phyloP scores from a whole-genome alignment of 768 basidiomycete genomes.

The Suillus subaureus region DNA sequence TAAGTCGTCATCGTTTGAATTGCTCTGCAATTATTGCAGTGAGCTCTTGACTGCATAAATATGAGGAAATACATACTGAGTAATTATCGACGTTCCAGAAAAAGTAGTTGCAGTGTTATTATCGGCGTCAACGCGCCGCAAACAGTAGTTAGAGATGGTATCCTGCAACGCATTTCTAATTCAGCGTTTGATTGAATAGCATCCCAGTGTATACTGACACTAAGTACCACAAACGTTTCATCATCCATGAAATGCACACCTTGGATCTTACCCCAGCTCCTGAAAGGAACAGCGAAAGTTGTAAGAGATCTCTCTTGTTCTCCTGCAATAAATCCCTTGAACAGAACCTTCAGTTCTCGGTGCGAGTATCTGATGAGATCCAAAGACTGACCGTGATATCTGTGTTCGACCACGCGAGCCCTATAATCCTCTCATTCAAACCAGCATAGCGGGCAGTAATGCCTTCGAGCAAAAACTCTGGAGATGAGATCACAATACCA shows the following conservation, averaged over 20 bases:
- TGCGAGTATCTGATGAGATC: background rate
- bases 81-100: background rate
- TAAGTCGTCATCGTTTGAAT: background rate
- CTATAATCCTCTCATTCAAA: slow-evolving; percentile 34
- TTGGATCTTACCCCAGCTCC: slow-evolving; percentile 23
- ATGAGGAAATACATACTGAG: background rate
- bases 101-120: background rate
- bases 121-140: background rate
- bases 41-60: background rate
- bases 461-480: slow-evolving; percentile 15
- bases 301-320: slow-evolving; percentile 4
- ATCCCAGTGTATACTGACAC: slow-evolving; percentile 20
- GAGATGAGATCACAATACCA: slow-evolving; percentile 19
- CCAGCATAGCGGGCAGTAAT: slow-evolving; percentile 24
- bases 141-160: background rate
- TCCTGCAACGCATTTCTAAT: background rate
- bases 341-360: background rate
- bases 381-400: slow-evolving; percentile 28
- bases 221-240: slow-evolving; percentile 26
- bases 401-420: slow-evolving; percentile 50
- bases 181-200: background rate
- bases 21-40: background rate
- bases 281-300: slow-evolving; percentile 20
- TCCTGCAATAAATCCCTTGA: slow-evolving; percentile 26
- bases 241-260: slow-evolving; percentile 24